Base-by-base conservation (phyloP, 2,329 filamentous ascomycete species). In the Ascocoryne sarcoides region DNA sequence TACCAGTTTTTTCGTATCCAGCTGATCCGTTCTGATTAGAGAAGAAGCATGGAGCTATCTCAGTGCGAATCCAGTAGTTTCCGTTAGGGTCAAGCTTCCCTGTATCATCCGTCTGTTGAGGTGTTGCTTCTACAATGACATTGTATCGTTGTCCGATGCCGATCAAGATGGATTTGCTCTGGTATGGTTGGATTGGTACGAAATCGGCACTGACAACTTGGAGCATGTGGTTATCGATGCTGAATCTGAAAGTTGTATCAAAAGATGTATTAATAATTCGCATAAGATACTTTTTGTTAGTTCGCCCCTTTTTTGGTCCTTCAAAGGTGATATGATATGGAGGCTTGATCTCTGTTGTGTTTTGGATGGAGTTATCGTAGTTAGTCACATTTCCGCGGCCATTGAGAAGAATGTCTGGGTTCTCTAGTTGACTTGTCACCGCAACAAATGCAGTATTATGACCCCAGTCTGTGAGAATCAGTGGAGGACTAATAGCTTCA, bases 161-260 rank as follows among this genome's bases (percentile, higher is more conserved):
- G n/a, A 83, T 62, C 10, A 68, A 75, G 20, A 83, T 61, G 4
- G 75, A 67, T 7, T 71, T 63, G 0, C 76, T 76, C 2, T 70
- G 63, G 56, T 81, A 84, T 0, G 80, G 78, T n/a, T 64, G 9
- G 73, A 80, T 66, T 1, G 75, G 72, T 0, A 79, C 72, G 9
- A 66, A 55, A 33, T 80, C 67, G 54, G 84, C 84, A 61, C 79
- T 79, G 36, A 85, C 66, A 5, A 70, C 73, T 0, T 78, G 79
- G 2, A 75, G 52, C 3, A 34, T 21, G 18, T 80, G 76, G 43
- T 70, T 66, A 51, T 74, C 71, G 39, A 75, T 69, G 32, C 60
- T 62, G 46, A 74, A 61, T 20, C 57, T 55, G 48, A 66, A 64
- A 39, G 59, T 59, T 19, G 62, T 62, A 28, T 49, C 49, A 5